Base-by-base conservation (phyloP, 768 basidiomycete genomes). In the Podaxis carcinomalis region DNA sequence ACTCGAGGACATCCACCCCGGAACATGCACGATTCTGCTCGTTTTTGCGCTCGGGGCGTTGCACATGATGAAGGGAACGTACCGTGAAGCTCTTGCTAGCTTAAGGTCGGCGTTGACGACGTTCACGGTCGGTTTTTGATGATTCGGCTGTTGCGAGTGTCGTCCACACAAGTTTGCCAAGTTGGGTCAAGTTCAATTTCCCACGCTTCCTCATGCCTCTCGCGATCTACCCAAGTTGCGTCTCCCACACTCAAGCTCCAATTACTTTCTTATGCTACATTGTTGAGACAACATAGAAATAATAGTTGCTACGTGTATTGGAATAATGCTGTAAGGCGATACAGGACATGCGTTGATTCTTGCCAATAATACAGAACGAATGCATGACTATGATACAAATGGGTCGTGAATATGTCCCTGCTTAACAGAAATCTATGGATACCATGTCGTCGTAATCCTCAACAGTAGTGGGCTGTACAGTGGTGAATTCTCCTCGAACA, bases 31-130 rank as follows among this genome's bases (percentile, higher is more conserved):
- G 40, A 72, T 70, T 73, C 57, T 62, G 61, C 61, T 70, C 67
- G 63, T 73, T 76, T 69, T 76, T 72, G 64, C 66, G 69, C 65
- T 62, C 52, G 64, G 52, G 51, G 64, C 60, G 39, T 25, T 54
- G 63, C 53, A 59, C 23, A 59, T 56, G 57, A 63, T 55, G 57
- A 59, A 56, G 59, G 59, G 55, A 42, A 80, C 79, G 69, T 74
- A 82, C 81, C 77, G 77, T 75, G 71, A 76, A 77, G 75, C 71
- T 75, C 73, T 65, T 68, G 65, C 63, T 56, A 65, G 74, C 73
- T 73, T 68, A 73, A 70, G 65, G 75, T 75, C 76, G 76, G 74
- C 74, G 72, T 75, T 71, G 69, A 71, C 77, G 78, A 79, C 77
- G 78, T 75, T 74, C 73, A 76, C 76, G 72, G 72, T 72, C 72